Conservation (phyloP, 176 grass and related monocot species). For the Paspalum notatum region DNA sequence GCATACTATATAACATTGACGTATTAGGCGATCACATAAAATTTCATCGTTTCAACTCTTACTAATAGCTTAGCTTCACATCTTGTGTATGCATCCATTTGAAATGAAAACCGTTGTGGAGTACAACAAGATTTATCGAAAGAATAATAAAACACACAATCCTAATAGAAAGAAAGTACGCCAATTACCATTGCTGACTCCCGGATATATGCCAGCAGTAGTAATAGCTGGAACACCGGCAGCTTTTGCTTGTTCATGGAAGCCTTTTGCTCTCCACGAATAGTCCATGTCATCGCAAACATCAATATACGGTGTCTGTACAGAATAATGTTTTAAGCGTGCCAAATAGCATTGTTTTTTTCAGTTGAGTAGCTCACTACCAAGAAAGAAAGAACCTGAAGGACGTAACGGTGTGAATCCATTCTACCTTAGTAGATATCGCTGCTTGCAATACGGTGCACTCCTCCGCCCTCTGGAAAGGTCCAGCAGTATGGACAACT, state of each 20-base stretch:
- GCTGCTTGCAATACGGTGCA: constrained; percentile 80
- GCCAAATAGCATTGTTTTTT: background rate
- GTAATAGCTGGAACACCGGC: constrained; percentile 86
- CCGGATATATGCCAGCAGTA: constrained; percentile 94
- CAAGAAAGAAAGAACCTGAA: background rate
- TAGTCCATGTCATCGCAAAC: constrained; percentile 90
- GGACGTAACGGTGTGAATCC: background rate
- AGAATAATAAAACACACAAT: background rate
- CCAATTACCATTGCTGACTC: constrained; percentile 79
- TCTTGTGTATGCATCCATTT: background rate
- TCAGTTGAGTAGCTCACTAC: background rate
- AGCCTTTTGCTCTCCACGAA: constrained; percentile 74
- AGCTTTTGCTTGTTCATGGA: constrained; percentile 76
- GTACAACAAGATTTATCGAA: background rate
- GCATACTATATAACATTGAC: background rate
- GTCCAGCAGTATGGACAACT: constrained; percentile 89
- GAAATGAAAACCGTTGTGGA: background rate
- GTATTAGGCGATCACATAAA: background rate
- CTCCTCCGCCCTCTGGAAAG: constrained; percentile 70
- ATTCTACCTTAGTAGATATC: constrained; percentile 82
- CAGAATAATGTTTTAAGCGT: constrained; percentile 8
- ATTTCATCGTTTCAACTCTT: background rate
- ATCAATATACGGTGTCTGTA: constrained; percentile 89
- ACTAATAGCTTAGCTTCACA: background rate
- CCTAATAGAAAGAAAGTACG: background rate